Evolutionary conservation across 2,329 filamentous ascomycete genomes (phyloP).

Genomic region (Aspergillus niger): DNA sequence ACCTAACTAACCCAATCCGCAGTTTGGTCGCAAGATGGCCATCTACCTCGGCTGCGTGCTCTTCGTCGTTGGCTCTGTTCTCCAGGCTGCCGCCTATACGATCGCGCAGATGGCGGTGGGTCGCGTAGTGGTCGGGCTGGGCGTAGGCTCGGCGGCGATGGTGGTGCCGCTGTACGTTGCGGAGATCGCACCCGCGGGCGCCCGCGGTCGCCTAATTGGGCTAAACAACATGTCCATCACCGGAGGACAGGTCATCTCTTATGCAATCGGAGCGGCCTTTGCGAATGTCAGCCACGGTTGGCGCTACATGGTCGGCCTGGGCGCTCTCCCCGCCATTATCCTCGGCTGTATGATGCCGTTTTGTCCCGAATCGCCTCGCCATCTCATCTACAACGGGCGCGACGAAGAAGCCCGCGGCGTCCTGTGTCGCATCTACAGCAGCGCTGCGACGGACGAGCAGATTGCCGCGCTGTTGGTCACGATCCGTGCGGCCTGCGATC

Average conservation of each 20-base stretch:
- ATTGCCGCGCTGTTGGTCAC: constrained; percentile 49
- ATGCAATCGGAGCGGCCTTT: constrained; percentile 47
- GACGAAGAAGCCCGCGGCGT: constrained; percentile 35
- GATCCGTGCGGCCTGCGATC: constrained; percentile 45
- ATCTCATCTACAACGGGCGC: constrained; percentile 24
- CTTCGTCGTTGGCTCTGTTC: constrained; percentile 43
- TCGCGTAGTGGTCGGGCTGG: constrained; percentile 52
- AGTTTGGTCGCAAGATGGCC: constrained; percentile 43
- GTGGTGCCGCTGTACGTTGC: constrained; percentile 52
- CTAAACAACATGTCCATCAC: constrained; percentile 53
- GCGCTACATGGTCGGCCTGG: constrained; percentile 54
- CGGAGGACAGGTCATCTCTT: constrained; percentile 45
- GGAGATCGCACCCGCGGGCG: constrained; percentile 54
- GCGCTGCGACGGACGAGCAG: constrained; percentile 41
- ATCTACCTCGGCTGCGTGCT: constrained; percentile 47
- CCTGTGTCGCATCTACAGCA: constrained; percentile 32
- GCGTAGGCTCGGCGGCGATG: constrained; percentile 54
- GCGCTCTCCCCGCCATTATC: constrained; percentile 51
- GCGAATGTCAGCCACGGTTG: constrained; percentile 48
- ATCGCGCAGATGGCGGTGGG: constrained; percentile 50
- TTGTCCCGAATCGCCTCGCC: constrained; percentile 40
- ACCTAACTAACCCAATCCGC: constrained; percentile 28
- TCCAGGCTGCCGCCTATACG: constrained; percentile 40
- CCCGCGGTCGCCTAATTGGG: constrained; percentile 43
- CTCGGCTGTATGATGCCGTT: constrained; percentile 49